Percentiles rank a stretch among this genome's conserved stretches.
Conservation (phyloP, 257 asterid genomes). For the Mentha longifolia region DNA sequence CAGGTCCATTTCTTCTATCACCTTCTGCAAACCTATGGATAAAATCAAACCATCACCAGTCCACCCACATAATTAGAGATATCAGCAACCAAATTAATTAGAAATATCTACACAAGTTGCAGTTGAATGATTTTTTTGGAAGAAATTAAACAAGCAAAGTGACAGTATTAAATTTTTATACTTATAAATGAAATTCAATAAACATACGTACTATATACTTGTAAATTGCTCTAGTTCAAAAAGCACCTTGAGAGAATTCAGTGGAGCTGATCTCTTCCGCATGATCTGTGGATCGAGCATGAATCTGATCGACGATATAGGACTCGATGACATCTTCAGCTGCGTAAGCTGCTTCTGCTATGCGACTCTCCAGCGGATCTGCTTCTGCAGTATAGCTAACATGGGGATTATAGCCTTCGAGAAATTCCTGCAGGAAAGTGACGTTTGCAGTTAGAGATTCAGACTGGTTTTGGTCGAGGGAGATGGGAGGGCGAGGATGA, state of each 20-base stretch:
- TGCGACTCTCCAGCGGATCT: constrained; percentile 16
- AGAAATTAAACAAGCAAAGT: no score
- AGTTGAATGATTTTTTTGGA: no score
- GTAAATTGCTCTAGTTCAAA: no score
- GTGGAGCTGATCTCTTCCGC: not conserved
- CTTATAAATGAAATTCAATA: no score
- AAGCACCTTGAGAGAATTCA: not conserved
- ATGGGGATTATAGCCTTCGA: not conserved
- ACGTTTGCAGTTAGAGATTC: not conserved
- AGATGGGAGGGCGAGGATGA: no score
- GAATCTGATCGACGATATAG: not conserved
- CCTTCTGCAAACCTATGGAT: not conserved
- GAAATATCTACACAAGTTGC: no score
- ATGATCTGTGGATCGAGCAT: not conserved
- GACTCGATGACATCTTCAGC: constrained; percentile 19
- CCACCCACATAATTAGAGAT: no score
- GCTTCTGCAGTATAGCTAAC: not conserved
- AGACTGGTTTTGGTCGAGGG: no score
- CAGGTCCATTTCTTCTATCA: not conserved
- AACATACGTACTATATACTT: no score
- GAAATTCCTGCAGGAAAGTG: constrained; percentile 13
- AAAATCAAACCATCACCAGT: not conserved
- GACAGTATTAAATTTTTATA: no score
- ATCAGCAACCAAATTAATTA: no score
- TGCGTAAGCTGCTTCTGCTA: constrained; percentile 19